Evolutionary conservation across 23 red algal genomes (phyloP), one percentile per base, ranked within the genome.

Genomic region (Gracilaria gracilis): DNA sequence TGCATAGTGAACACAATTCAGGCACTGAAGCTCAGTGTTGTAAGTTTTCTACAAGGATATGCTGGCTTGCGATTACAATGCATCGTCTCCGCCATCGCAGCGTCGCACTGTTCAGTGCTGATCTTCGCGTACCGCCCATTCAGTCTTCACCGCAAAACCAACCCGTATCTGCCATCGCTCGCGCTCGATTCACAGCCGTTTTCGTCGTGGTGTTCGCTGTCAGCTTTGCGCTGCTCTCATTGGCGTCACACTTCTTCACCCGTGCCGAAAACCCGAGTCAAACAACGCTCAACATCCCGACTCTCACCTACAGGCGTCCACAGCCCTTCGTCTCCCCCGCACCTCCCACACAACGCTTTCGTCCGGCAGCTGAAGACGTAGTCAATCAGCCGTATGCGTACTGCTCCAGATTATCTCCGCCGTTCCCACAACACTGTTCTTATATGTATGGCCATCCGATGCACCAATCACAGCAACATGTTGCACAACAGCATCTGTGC

Each of bases 401-500:
- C 69, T 75, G 69, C 44, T 47, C 39, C 69, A 21, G 12, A 42
- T 47, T 46, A n/a, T 47, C 37, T 33, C 69, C 69, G n/a, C 69
- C 69, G 17, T 75, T 75, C 69, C 69, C 69, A 1, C 2, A 21
- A 4, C 36, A 75, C 29, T 75, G 69, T 16, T 75, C 69, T 1
- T 75, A 75, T 36, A 75, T 75, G 69, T 75, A 75, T 15, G 69
- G 69, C 1, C 36, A 40, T 32, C 69, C 69, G 23, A 1, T 6
- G 11, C 42, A 4, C 11, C 42, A 46, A 46, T 46, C 42, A 46
- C 42, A n/a, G n/a, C n/a, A n/a, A n/a, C n/a, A n/a, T n/a, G n/a
- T n/a, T n/a, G n/a, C n/a, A n/a, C n/a, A n/a, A n/a, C n/a, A n/a
- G n/a, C n/a, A 46, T 46, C 42, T 11, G 11, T 11, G 42, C 42